Percentiles rank a stretch among this genome's conserved stretches.
phyloP scores from a whole-genome alignment of 345 rosid species.

The Eutrema japonicum region DNA sequence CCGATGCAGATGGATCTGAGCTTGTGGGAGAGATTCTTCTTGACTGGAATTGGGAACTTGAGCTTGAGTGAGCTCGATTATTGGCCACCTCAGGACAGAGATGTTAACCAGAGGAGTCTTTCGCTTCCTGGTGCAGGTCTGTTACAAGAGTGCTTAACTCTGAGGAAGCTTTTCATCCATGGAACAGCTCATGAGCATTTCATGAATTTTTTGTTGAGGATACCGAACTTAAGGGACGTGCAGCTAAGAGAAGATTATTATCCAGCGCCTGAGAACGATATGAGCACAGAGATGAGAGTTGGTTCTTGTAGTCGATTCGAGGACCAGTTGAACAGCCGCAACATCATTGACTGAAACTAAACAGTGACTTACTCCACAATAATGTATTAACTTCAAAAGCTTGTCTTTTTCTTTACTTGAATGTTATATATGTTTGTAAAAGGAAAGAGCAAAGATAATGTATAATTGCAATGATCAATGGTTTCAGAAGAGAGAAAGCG shows the following conservation, averaged over 20 bases:
- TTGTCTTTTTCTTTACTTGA: not conserved
- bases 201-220: slow-evolving; percentile 70
- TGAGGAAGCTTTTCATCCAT: slow-evolving; percentile 91
- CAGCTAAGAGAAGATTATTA: slow-evolving; percentile 90
- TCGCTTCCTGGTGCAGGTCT: slow-evolving; percentile 75
- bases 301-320: slow-evolving; percentile 89
- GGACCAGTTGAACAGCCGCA: slow-evolving; percentile 64
- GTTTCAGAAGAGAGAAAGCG: not conserved
- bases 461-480: slow-evolving; percentile 20
- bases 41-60: slow-evolving; percentile 66
- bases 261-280: slow-evolving; percentile 92
- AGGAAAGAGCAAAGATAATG: slow-evolving; percentile 23
- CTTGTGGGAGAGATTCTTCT: slow-evolving; percentile 88
- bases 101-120: slow-evolving; percentile 81
- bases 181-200: slow-evolving; percentile 96
- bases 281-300: slow-evolving; percentile 88
- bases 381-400: slow-evolving; percentile 19
- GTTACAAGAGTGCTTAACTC: slow-evolving; percentile 56
- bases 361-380: slow-evolving; percentile 7
- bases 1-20: slow-evolving; percentile 83
- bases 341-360: slow-evolving; percentile 57
- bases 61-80: slow-evolving; percentile 73
- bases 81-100: slow-evolving; percentile 94
- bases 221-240: slow-evolving; percentile 71
- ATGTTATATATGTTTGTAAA: slow-evolving; percentile 37